These are phyloP conservation scores for Galerina sulciceps DNA, from an alignment of 768 basidiomycete species.

Conservation along the genomic window DNA sequence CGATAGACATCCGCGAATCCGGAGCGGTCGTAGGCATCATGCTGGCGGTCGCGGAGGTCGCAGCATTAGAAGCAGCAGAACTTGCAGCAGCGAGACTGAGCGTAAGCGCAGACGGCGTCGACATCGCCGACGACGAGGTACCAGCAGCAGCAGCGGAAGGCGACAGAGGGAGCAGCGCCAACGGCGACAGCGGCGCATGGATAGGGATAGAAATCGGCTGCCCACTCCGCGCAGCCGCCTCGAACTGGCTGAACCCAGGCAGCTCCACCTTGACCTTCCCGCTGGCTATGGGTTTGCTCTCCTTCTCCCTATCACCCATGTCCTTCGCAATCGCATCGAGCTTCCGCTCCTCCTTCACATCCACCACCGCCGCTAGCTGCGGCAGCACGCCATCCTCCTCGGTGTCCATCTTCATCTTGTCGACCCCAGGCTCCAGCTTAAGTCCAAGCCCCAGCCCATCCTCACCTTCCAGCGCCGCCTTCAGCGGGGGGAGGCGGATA, in stretches of 20 bases:
- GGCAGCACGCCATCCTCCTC: conserved; percentile 1
- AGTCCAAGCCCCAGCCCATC: conserved; percentile 6
- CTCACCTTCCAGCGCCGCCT: conserved; percentile 33
- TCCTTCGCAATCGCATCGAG: conserved; percentile 2
- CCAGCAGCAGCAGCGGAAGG: conserved; percentile 2
- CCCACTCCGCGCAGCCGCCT: conserved; percentile 49
- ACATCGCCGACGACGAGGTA: conserved; percentile 11
- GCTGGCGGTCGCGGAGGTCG: no score
- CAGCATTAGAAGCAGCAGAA: no score
- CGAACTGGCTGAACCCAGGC: conserved; percentile 67
- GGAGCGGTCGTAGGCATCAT: neutral
- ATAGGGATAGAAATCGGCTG: conserved; percentile 5
- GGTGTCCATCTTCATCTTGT: conserved; percentile 6
- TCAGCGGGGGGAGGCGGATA: conserved; percentile 72
- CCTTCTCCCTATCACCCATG: conserved; percentile 10
- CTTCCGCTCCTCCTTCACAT: conserved; percentile 17
- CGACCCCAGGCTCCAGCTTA: neutral
- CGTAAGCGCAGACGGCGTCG: conserved; percentile 25
- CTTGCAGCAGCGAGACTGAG: conserved; percentile 1
- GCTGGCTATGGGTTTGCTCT: no score
- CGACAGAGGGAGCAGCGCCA: no score
- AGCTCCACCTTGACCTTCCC: conserved; percentile 44
- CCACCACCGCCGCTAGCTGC: conserved; percentile 9
- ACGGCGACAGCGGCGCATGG: neutral
- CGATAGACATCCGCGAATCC: conserved; percentile 25